Percentiles rank a stretch among this genome's conserved stretches.
Conservation (phyloP, 1,284 basidiomycete species). For the Apiotrichum montevideense region DNA sequence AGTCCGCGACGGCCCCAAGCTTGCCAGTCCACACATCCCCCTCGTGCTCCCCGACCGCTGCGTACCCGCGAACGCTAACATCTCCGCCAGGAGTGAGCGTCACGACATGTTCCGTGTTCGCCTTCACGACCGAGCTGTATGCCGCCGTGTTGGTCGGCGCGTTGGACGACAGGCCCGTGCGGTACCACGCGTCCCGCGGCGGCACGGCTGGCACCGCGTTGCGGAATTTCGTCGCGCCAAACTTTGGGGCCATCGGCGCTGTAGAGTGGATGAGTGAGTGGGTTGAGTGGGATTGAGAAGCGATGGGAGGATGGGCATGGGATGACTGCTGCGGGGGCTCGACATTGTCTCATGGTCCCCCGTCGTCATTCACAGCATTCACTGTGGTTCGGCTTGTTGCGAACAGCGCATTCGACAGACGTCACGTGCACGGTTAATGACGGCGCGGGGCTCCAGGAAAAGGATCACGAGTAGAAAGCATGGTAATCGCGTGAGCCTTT, state of each 20-base stretch:
- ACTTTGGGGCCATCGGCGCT: conserved; percentile 24
- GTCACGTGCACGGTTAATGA: no score
- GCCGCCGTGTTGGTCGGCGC: conserved; percentile 16
- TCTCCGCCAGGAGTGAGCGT: conserved; percentile 33
- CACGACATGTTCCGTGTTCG: conserved; percentile 29
- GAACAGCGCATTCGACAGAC: no score
- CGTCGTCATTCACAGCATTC: no score
- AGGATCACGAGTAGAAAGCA: no score
- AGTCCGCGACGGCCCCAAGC: conserved; percentile 34
- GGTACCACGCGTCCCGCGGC: conserved; percentile 31
- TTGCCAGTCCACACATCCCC: conserved; percentile 19
- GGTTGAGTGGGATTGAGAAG: no score
- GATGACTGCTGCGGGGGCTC: no score
- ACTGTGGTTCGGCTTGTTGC: no score
- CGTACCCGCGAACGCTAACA: conserved; percentile 25
- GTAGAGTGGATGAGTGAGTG: background rate
- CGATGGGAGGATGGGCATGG: no score
- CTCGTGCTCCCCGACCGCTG: conserved; percentile 4
- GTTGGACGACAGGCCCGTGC: conserved; percentile 14
- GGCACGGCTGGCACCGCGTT: conserved; percentile 31
- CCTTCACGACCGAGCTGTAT: conserved; percentile 34
- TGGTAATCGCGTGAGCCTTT: no score
- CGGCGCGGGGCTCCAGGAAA: no score
- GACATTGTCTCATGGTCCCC: no score
- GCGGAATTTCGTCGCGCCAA: conserved; percentile 42